Evolutionary conservation across 139 green algal genomes (phyloP), one percentile per base, ranked within the genome.

Genomic region (Chlamydomonas sp.): DNA sequence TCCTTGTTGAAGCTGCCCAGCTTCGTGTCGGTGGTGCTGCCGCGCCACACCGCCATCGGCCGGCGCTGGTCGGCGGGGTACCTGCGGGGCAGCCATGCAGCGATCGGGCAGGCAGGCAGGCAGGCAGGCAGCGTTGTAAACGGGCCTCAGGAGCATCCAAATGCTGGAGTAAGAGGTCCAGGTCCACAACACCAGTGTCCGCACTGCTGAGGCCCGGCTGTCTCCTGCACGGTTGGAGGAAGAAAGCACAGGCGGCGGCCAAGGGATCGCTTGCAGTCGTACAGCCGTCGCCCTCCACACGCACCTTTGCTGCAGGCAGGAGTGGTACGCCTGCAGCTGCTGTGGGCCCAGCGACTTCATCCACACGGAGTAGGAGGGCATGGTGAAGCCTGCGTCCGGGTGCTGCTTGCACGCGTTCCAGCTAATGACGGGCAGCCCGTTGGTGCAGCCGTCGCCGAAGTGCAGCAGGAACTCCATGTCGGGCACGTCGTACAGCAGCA

Each of bases 391-490:
- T 2, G 83, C 89, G 17, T 87, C 59, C n/a, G 20, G 14, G 5
- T 57, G 49, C n/a, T 88, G 63, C 5, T 74, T 62, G 63, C 83
- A 88, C 49, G 83, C 31, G 63, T 88, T 88, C 83, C 83, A 88
- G 67, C 63, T 83, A 63, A 88, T 66, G 58, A 75, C 74, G 4
- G 83, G 73, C 12, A 78, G 57, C 4, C 69, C 85, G 2, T 15
- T 59, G 4, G 90, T 81, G 66, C 75, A 78, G 49, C 90, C 90
- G 63, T 92, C 90, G 17, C 90, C 90, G 61, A 91, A 86, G 59
- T 92, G 90, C 31, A 92, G 62, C 59, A 89, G 61, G 67, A 91
- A 90, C 59, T 92, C 90, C 10, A 85, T 85, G 67, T 92, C 90
- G n/a, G 86, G 86, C 9, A 92, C 79, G 31, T 84, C 63, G 68